Evolutionary conservation across 2,329 filamentous ascomycete species (phyloP), one percentile per base, ranked within the genome.

Genomic region (Allantophomopsis cytisporea): DNA sequence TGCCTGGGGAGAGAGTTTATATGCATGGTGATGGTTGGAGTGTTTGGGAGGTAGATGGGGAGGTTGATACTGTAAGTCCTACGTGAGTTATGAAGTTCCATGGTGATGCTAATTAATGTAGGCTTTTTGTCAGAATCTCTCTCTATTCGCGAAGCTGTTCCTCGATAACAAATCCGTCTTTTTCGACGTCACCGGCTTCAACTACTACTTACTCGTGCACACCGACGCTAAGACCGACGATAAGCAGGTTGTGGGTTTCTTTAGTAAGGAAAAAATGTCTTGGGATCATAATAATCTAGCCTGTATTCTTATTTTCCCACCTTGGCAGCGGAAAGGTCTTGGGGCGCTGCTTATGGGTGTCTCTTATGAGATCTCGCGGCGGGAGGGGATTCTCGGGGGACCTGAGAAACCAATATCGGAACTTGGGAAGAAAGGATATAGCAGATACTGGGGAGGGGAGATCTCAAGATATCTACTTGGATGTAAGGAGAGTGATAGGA

Each of bases 201-300:
- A 94, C 49, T 98, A 94, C 67, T 96, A 94, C 58, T 73, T 94
- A 4, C 76, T 96, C 39, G 82, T 91, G 35, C 82, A 88, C 54
- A 82, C 77, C 7, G 65, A 73, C n/a, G 49, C 68, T 68, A 7
- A 41, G 7, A 39, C 43, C 28, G 13, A 52, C 15, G 56, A 59
- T 32, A 54, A 60, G 15, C 76, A 80, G 53, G 79, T 95, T 21
- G 75, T 89, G 1, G 91, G 91, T n/a, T 96, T 96, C 69, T 98
- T 96, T 65, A 93, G 84, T 46, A 96, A 98, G 57, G 91, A 98
- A 60, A 96, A 96, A 59, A 83, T 95, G 68, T 94, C 86, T 3
- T 98, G 91, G 89, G 91, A 98, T 54, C 88, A 89, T 53, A 96
- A 98, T 60, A 98, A 96, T 49, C 71, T 98, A 5, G 91, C 91